Conservation (phyloP, 2,329 filamentous ascomycete species). For the Helotiales sp. region DNA sequence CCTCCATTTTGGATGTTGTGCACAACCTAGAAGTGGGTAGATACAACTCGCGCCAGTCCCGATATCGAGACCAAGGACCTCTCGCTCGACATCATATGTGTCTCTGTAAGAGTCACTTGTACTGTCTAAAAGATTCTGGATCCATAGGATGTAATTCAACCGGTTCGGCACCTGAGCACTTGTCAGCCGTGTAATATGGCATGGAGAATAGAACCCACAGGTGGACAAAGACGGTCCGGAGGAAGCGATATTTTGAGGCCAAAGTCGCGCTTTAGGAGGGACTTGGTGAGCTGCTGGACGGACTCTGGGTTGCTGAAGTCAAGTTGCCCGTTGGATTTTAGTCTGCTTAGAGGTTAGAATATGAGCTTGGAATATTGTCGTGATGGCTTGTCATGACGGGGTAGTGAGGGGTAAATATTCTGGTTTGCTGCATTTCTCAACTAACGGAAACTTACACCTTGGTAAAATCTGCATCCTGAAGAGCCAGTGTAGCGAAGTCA, state of each 20-base stretch:
- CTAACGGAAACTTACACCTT: slow-evolving; percentile 58
- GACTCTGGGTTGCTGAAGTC: slow-evolving; percentile 81
- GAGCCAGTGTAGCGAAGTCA: slow-evolving; percentile 66
- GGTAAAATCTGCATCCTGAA: slow-evolving; percentile 63
- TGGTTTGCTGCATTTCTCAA: too few species aligned
- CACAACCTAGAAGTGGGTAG: slow-evolving; percentile 82
- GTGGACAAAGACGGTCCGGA: slow-evolving; percentile 81
- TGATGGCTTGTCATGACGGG: too few species aligned
- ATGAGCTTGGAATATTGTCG: neutral
- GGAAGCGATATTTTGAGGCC: slow-evolving; percentile 73
- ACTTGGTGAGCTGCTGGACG: slow-evolving; percentile 81
- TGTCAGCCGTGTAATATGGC: neutral
- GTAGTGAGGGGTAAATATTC: neutral
- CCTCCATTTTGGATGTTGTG: slow-evolving; percentile 70
- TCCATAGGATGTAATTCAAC: slow-evolving; percentile 89
- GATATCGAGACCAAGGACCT: slow-evolving; percentile 76
- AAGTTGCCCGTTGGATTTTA: slow-evolving; percentile 63
- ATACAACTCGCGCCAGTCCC: slow-evolving; percentile 92
- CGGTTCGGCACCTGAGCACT: slow-evolving; percentile 61
- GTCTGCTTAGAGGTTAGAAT: slow-evolving; percentile 44
- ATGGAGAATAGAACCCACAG: slow-evolving; percentile 54
- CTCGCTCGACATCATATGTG: slow-evolving; percentile 58
- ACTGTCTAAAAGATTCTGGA: slow-evolving; percentile 80
- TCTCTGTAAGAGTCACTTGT: slow-evolving; percentile 49
- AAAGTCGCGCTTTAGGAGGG: slow-evolving; percentile 78